phyloP scores from a whole-genome alignment of 1,284 basidiomycete species.

The Puccinia coronata region DNA sequence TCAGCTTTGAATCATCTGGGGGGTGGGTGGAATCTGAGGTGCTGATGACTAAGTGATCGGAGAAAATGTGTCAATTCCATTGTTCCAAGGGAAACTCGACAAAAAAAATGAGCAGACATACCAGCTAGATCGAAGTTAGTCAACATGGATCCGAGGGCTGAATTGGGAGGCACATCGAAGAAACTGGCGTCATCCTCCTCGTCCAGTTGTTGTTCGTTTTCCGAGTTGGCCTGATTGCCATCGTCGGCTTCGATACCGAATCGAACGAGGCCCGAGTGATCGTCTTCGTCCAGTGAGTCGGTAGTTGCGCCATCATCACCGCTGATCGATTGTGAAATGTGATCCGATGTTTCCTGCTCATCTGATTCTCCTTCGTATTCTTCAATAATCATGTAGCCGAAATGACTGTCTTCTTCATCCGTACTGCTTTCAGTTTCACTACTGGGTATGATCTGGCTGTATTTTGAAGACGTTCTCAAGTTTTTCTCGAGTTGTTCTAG shows the following conservation, averaged over 20 bases:
- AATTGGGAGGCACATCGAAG: conserved; percentile 27
- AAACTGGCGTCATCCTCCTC: conserved; percentile 44
- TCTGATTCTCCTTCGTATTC: background rate
- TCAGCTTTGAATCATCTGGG: background rate
- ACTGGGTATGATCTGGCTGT: background rate
- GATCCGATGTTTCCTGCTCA: background rate
- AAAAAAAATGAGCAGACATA: background rate
- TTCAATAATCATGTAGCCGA: conserved; percentile 36
- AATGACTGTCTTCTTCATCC: background rate
- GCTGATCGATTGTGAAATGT: background rate
- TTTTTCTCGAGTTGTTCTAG: conserved; percentile 12
- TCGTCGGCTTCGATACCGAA: conserved; percentile 54
- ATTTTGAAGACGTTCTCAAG: background rate
- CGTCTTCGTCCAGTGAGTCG: conserved; percentile 55
- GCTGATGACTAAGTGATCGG: background rate
- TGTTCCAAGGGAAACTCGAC: background rate
- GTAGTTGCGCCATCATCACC: conserved; percentile 54
- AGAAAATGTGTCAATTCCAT: background rate
- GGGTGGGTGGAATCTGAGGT: background rate
- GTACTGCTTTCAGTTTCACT: background rate
- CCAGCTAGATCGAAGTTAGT: conserved; percentile 31
- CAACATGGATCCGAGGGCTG: conserved; percentile 21
- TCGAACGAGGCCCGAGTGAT: conserved; percentile 53
- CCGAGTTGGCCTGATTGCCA: conserved; percentile 11
- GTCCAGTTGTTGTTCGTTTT: background rate